Percentiles rank a stretch among this genome's conserved stretches.
phyloP scores from a whole-genome alignment of 2,329 filamentous ascomycete genomes.

The Shiraia sp. region DNA sequence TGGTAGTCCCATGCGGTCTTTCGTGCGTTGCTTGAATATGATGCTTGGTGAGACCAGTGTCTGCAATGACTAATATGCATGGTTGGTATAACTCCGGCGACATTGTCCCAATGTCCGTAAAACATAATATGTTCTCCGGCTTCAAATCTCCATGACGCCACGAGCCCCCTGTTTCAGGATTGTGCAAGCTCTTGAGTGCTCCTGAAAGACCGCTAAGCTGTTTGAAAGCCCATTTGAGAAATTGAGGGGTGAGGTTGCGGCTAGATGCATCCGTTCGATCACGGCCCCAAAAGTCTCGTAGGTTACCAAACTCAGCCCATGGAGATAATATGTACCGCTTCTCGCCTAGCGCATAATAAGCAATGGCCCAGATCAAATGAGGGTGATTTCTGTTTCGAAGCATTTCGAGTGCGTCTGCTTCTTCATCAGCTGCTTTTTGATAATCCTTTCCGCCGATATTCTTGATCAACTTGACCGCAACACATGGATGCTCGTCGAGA shows the following conservation, averaged over 20 bases:
- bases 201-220: constrained; percentile 14
- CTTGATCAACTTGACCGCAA: constrained; percentile 17
- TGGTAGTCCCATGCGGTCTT: constrained; percentile 4
- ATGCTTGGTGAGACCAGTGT: constrained; percentile 8
- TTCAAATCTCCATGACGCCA: constrained; percentile 15
- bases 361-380: constrained; percentile 15
- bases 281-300: constrained; percentile 14
- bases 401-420: constrained; percentile 8
- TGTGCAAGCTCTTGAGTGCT: constrained; percentile 9
- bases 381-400: constrained; percentile 6
- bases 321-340: constrained; percentile 16
- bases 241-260: neutral
- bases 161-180: neutral
- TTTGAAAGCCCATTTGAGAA: constrained; percentile 7
- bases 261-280: neutral
- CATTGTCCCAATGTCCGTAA: constrained; percentile 1
- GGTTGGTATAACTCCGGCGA: too few relatives aligned
- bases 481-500: constrained; percentile 7
- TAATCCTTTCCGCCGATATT: constrained; percentile 1
- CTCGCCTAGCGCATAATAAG: constrained; percentile 10
- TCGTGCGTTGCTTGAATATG: constrained; percentile 2
- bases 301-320: constrained; percentile 18
- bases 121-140: constrained; percentile 18
- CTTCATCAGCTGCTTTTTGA: constrained; percentile 2
- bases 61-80: constrained; percentile 12